Evolutionary conservation across 805 yeast species (phyloP), one percentile per base, ranked within the genome.

Genomic region (Zygosaccharomyces bailii): DNA sequence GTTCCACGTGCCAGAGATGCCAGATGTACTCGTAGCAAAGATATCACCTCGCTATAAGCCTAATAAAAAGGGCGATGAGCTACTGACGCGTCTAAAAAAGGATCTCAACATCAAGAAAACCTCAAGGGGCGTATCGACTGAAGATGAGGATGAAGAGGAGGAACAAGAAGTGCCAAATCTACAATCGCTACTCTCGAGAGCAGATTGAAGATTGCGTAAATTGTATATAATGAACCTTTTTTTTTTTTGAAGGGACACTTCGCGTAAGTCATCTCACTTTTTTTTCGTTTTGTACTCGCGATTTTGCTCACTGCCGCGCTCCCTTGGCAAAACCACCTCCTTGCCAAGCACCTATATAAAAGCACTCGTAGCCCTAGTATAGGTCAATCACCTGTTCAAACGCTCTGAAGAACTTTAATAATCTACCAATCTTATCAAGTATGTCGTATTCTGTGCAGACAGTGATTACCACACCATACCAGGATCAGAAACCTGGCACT

Each of bases 401-500:
- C 14, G 6, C 4, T 27, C 14, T 11, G 14, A 3, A 27, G 13
- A 3, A 10, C 14, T 10, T 11, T 25, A 17, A 24, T 14, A 16
- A 11, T 35, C 18, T 5, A 13, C 14, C 9, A 13, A 5, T 9
- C 5, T n/a, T 5, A 23, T 7, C 14, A 19, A 23, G 18, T 23
- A 62, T 62, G 67, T 53, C 61, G 2, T 48, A 49, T 19, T 47
- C 50, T 23, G 50, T 60, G 14, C 51, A 55, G 31, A 53, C 61
- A 17, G 72, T 86, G 34, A 61, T 75, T 30, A 90, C 98, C 17
- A 79, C 75, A 9, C 82, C 96, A 0, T 91, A 79, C 67, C 74
- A 68, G 34, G 99, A 90, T 69, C 99, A 91, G 66, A 93, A 90
- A 65, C 98, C 99, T 9, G 99, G 99, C 29, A 91, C 99, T 17